A percentile compares a stretch with the other conserved stretches of the same genome.
phyloP scores from a whole-genome alignment of 495 filamentous ascomycete genomes.

The Podospora pseudopauciseta region DNA sequence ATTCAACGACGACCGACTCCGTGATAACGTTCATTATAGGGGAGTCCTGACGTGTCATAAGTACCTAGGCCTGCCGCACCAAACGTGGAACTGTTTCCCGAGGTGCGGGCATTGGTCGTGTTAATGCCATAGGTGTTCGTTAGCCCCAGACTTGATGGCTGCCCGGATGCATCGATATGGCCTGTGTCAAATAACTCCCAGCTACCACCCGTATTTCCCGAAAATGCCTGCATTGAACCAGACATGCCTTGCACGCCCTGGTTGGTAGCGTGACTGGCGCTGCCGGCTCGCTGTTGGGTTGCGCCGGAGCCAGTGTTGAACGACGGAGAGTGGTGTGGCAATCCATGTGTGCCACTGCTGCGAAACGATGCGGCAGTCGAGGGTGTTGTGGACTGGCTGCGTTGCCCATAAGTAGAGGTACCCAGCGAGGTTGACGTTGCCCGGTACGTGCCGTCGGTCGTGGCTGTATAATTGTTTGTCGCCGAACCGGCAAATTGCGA shows the following conservation, averaged over 20 bases:
- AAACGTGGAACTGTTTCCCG: constrained; percentile 21
- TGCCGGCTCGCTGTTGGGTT: constrained; percentile 25
- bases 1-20: constrained; percentile 21
- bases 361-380: constrained; percentile 35
- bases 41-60: constrained; percentile 27
- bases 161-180: constrained; percentile 35
- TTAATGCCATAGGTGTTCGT: constrained; percentile 24
- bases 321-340: constrained; percentile 38
- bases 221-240: constrained; percentile 23
- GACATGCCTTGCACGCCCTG: constrained; percentile 29
- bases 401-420: constrained; percentile 36
- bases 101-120: constrained; percentile 18
- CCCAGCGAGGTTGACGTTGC: constrained; percentile 27
- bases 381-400: constrained; percentile 38
- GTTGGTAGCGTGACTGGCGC: constrained; percentile 21
- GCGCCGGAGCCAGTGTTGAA: constrained; percentile 25
- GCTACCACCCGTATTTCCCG: constrained; percentile 26
- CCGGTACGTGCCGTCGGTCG: constrained; percentile 38
- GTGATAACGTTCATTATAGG: constrained; percentile 26
- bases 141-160: constrained; percentile 24
- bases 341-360: constrained; percentile 29
- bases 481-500: constrained; percentile 42
- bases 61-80: constrained; percentile 18
- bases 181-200: constrained; percentile 39
- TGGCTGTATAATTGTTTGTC: constrained; percentile 34